Conservation (phyloP, 768 basidiomycete genomes). For the Suillus subaureus region DNA sequence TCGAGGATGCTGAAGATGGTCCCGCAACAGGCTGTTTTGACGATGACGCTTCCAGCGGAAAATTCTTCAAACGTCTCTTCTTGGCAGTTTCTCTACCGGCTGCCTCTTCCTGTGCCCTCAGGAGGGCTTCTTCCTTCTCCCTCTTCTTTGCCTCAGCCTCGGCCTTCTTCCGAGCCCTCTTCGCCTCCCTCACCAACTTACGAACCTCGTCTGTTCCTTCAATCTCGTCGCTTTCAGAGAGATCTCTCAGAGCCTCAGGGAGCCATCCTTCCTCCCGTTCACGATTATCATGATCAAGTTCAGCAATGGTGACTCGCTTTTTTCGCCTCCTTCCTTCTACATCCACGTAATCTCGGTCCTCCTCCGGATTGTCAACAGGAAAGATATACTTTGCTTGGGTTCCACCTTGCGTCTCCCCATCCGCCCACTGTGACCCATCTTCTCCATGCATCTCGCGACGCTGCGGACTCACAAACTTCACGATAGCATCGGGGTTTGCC, state of each 20-base stretch:
- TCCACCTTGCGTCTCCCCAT: conserved; percentile 20
- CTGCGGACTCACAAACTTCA: conserved; percentile 48
- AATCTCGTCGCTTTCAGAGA: conserved; percentile 47
- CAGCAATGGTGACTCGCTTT: conserved; percentile 10
- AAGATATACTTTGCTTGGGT: conserved; percentile 33
- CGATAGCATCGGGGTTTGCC: conserved; percentile 66
- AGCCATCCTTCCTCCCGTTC: conserved; percentile 24
- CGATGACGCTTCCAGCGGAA: conserved; percentile 22
- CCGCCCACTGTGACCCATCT: conserved; percentile 28
- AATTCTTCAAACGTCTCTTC: conserved; percentile 26
- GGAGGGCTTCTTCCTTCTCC: conserved; percentile 17
- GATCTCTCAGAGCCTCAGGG: conserved; percentile 39
- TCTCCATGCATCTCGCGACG: conserved; percentile 25
- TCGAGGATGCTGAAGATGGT: neutral
- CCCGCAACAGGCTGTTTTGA: conserved; percentile 5
- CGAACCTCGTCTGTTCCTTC: conserved; percentile 31
- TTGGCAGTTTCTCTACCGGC: conserved; percentile 13
- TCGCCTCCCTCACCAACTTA: conserved; percentile 36
- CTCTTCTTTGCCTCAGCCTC: conserved; percentile 22
- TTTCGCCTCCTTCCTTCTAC: conserved; percentile 15
- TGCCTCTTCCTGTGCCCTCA: conserved; percentile 13
- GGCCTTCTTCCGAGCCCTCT: conserved; percentile 30
- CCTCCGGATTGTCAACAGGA: conserved; percentile 21
- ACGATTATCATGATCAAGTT: conserved; percentile 6
- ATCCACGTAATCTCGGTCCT: conserved; percentile 31